A percentile compares a stretch with the other conserved stretches of the same genome.
Conservation (phyloP, 441 rosid species). For the Sinapis alba region DNA sequence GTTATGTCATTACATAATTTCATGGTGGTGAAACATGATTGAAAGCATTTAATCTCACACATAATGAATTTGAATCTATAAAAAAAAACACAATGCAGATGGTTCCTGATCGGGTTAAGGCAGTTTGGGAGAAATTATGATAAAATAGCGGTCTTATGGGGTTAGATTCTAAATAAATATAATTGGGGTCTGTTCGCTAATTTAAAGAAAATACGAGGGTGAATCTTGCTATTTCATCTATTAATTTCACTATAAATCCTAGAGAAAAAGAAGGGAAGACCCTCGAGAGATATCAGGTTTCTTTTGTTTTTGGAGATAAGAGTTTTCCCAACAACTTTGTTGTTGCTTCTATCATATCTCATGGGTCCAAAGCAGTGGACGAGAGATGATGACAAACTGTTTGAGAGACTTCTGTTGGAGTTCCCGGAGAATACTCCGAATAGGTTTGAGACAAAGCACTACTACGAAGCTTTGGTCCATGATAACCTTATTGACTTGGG, state of each 20-base stretch:
- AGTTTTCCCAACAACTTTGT: background rate
- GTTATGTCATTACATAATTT: background rate
- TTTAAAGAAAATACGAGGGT: background rate
- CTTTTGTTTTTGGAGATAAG: slow-evolving; percentile 45
- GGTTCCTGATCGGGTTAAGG: slow-evolving; percentile 25
- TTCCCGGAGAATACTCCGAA: slow-evolving; percentile 43
- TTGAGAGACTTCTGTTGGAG: slow-evolving; percentile 54
- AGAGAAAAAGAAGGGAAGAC: background rate
- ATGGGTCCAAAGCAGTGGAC: slow-evolving; percentile 39
- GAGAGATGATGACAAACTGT: slow-evolving; percentile 52
- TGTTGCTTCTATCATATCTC: background rate
- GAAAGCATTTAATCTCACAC: background rate
- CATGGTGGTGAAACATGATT: slow-evolving; percentile 8
- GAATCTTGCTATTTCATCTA: background rate
- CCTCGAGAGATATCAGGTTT: background rate
- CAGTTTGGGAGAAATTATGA: background rate
- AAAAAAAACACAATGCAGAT: slow-evolving; percentile 9
- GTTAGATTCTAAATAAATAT: background rate
- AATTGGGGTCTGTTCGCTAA: background rate
- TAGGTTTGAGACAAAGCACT: slow-evolving; percentile 45
- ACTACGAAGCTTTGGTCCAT: slow-evolving; percentile 46
- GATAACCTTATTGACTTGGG: slow-evolving; percentile 57
- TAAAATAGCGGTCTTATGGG: background rate
- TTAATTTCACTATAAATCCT: background rate
- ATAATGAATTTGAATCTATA: background rate